Conservation (phyloP, 192 early-diverging fungal genomes). For the Entophlyctis helioformis region DNA sequence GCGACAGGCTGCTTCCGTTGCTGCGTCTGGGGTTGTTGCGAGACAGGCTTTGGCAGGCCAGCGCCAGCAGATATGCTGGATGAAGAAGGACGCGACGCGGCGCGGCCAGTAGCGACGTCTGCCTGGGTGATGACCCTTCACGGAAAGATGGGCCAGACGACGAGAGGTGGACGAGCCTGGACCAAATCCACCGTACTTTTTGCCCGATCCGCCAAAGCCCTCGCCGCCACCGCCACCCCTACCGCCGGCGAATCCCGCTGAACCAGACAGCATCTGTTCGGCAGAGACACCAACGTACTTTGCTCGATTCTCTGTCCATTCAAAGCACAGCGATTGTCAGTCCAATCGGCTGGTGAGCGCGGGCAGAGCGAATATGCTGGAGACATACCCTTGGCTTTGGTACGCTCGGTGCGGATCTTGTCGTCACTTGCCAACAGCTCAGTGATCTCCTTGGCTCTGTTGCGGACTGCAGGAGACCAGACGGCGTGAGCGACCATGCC, state of each 20-base stretch:
- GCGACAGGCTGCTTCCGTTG: too few relatives aligned
- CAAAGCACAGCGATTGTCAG: background rate
- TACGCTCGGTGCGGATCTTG: constrained; percentile 70
- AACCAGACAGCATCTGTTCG: too few relatives aligned
- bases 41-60: too few relatives aligned
- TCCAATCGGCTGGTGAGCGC: background rate
- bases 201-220: constrained; percentile 13
- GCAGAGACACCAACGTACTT: too few relatives aligned
- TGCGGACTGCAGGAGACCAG: constrained; percentile 44
- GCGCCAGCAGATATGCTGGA: background rate
- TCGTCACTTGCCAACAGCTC: constrained; percentile 72
- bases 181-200: constrained; percentile 51
- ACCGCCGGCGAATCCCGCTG: too few relatives aligned
- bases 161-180: constrained; percentile 26
- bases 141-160: too few relatives aligned
- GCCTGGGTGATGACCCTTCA: too few relatives aligned
- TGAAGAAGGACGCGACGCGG: too few relatives aligned
- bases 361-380: background rate
- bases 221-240: constrained; percentile 17
- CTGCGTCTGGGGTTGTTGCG: too few relatives aligned
- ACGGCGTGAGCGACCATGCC: background rate
- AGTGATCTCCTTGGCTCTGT: constrained; percentile 79
- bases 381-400: constrained; percentile 71
- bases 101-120: too few relatives aligned
- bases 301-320: too few relatives aligned